phyloP scores from a whole-genome alignment of 1,139 yeast species.

The Candida frijolesensis region DNA sequence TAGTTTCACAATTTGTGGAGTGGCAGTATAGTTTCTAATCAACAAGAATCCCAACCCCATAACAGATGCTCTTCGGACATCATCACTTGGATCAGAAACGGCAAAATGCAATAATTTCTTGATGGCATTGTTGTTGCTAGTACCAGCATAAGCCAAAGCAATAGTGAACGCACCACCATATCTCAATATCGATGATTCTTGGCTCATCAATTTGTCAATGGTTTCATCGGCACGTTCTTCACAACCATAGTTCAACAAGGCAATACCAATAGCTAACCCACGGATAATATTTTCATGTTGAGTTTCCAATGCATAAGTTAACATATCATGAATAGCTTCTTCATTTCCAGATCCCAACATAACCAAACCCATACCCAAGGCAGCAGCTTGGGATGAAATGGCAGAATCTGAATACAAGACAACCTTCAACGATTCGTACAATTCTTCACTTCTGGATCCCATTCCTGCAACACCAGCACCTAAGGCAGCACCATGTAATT shows the following conservation, averaged over 20 bases:
- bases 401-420: conserved; percentile 91
- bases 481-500: conserved; percentile 93
- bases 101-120: conserved; percentile 87
- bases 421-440: conserved; percentile 82
- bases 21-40: conserved; percentile 87
- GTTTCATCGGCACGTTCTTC: conserved; percentile 80
- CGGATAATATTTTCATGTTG: conserved; percentile 95
- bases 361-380: conserved; percentile 92
- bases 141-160: conserved; percentile 96
- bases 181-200: conserved; percentile 83
- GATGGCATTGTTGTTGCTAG: conserved; percentile 87
- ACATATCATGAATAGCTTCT: conserved; percentile 76
- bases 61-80: conserved; percentile 95
- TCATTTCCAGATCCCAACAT: conserved; percentile 92
- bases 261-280: conserved; percentile 87
- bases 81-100: conserved; percentile 95
- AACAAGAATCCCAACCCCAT: conserved; percentile 91
- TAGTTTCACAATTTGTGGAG: conserved; percentile 92
- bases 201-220: conserved; percentile 66
- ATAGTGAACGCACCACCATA: conserved; percentile 95
- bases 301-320: conserved; percentile 91
- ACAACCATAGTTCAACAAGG: conserved; percentile 81
- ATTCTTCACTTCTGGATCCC: conserved; percentile 77
- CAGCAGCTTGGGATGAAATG: conserved; percentile 95
- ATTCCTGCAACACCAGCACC: conserved; percentile 97